Evolutionary conservation across 1,284 basidiomycete genomes (phyloP), one percentile per base, ranked within the genome.

Genomic region (Ganoderma leucocontextum): DNA sequence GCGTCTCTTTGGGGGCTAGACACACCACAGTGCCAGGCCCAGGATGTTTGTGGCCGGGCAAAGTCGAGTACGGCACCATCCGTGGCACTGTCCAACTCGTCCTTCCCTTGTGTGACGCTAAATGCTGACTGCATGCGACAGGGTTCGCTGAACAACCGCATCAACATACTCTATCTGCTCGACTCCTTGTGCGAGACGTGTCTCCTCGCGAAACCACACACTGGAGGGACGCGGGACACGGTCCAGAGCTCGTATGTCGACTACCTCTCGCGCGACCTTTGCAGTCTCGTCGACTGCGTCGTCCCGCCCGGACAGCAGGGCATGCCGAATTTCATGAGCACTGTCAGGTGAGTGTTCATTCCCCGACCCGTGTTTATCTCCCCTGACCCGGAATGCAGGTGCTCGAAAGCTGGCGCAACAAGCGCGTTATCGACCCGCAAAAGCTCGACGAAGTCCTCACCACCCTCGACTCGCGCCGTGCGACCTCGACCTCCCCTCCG

Each of bases 121-220:
- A 29, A 42, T n/a, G 38, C 61, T 73, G 57, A 64, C 60, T 58
- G 15, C 60, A 35, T 52, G 47, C 68, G 15, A 59, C 65, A 96
- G 93, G 95, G 92, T 49, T 91, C 92, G 1, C 89, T 98, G 52
- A 98, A 98, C 79, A 89, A 92, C 29, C 89, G 95, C 22, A 96
- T 98, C 76, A 98, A 98, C 81, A 92, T 98, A 68, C 82, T 98
- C 0, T 96, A 98, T 80, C 91, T 97, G 77, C 88, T 98, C 67
- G 96, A 98, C 80, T 89, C 91, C 0, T 84, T 98, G 10, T 94
- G 93, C 78, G 95, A 96, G 76, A 87, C 89, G 0, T 93, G 89
- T 41, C 83, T 93, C 0, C 82, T 91, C 22, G 86, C 89, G 49
- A 91, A 89, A 72, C 86, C 89, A 0, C 85, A 86, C 55, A 80